Percentiles rank a stretch among this genome's conserved stretches.
Conservation (phyloP, 2,329 filamentous ascomycete species). For the Hypomyces perniciosus region DNA sequence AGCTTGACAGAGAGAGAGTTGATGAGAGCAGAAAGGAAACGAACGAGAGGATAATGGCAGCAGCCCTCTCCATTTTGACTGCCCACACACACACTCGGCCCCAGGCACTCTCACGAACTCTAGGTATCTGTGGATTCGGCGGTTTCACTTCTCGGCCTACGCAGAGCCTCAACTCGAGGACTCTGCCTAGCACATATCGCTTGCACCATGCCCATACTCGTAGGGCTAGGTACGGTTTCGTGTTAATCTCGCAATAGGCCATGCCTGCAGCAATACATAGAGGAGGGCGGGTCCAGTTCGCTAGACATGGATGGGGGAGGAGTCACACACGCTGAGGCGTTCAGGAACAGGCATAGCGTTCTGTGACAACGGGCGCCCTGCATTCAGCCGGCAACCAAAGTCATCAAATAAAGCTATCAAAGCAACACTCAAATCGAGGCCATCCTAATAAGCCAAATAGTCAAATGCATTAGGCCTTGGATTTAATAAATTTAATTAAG, state of each 20-base stretch:
- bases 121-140: slow-evolving; percentile 15
- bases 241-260: slow-evolving; percentile 8
- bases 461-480: too few species aligned
- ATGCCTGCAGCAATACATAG: not conserved
- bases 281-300: not conserved
- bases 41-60: slow-evolving; percentile 10
- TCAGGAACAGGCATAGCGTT: slow-evolving; percentile 29
- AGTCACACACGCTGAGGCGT: slow-evolving; percentile 8
- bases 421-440: too few species aligned
- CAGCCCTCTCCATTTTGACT: slow-evolving; percentile 10
- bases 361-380: not conserved
- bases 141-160: slow-evolving; percentile 19
- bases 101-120: not conserved
- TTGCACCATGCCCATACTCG: not conserved
- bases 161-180: slow-evolving; percentile 7
- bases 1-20: slow-evolving; percentile 20
- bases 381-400: too few species aligned
- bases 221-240: not conserved
- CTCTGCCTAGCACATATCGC: too few species aligned
- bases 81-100: slow-evolving; percentile 2
- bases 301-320: not conserved
- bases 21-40: slow-evolving; percentile 28
- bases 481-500: too few species aligned
- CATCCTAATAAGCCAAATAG: too few species aligned
- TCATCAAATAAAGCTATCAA: too few species aligned